Base-by-base conservation (phyloP, 371 early-diverging fungal species). In the Saksenaea vasiformis region DNA sequence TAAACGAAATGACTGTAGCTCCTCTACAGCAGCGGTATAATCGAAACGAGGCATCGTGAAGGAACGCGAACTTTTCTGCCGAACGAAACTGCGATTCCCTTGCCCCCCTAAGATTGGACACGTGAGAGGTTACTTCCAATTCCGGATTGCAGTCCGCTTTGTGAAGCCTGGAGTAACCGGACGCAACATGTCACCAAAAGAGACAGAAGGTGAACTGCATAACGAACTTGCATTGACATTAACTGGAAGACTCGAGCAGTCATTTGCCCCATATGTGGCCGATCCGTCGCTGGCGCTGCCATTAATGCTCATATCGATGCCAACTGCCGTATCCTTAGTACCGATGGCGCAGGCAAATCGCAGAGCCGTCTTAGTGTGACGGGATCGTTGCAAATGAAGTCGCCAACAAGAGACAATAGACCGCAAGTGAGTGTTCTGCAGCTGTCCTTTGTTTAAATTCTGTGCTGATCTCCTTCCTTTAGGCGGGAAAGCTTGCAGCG, bases 261-360 rank as follows among this genome's bases (percentile, higher is more conserved):
- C 0, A 31, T 68, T 57, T 79, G 79, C 27, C 79, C 76, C 4
- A 76, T 79, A 58, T 76, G 79, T 44, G 43, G 41, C 10, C 69
- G 69, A 53, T 51, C 19, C n/a, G 71, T 79, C 0, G 11, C 51
- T 17, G 19, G 57, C 4, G 10, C 39, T 7, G 53, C 44, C 5
- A 79, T 79, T 58, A 79, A 79, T 66, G 39, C 64, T 5, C 79
- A 79, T 22, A 63, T 79, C 41, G 79, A 79, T 60, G 56, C 64
- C n/a, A 68, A 69, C 15, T 76, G 79, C 15, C 69, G 62, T 17
- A 39, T 15, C 68, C 3, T 26, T 37, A 19, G 39, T 11, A 60
- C 17, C 22, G 14, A 51, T 19, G 22, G 51, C 31, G 59, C 47
- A 27, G 1, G 60, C 11, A 62, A 65, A 15, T 31, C 41, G 37